Conservation (phyloP, 345 rosid genomes). For the Toxicodendron radicans region DNA sequence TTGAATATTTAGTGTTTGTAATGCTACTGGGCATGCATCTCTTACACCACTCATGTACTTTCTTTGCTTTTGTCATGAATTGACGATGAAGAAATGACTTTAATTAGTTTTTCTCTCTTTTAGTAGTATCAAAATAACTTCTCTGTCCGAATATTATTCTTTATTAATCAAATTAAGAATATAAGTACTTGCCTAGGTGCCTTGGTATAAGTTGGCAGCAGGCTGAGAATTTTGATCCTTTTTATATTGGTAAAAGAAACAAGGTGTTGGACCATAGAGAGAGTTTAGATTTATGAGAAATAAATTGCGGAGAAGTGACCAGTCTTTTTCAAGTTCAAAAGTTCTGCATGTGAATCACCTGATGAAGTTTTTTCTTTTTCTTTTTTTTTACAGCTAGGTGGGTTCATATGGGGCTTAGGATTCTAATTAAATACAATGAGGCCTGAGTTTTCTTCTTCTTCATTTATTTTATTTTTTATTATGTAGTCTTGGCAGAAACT, state of each 20-base stretch:
- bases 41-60: constrained; percentile 59
- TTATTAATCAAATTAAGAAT: background rate
- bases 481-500: too few relatives aligned
- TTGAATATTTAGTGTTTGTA: background rate
- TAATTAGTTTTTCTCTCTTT: background rate
- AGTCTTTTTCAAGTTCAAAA: background rate
- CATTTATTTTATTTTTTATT: too few relatives aligned
- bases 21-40: constrained; percentile 71
- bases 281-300: background rate
- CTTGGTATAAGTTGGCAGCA: too few relatives aligned
- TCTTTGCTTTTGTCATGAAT: constrained; percentile 20
- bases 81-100: constrained; percentile 16
- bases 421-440: too few relatives aligned
- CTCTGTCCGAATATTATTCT: background rate
- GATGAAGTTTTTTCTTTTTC: too few relatives aligned
- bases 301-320: background rate
- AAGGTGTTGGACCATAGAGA: background rate
- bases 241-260: background rate
- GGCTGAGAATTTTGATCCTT: background rate
- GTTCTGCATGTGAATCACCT: too few relatives aligned
- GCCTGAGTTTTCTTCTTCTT: too few relatives aligned
- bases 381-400: background rate
- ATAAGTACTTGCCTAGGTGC: background rate
- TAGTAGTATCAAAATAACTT: background rate
- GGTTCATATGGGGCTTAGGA: background rate